Evolutionary conservation across 129 eudicot species (phyloP).

Genomic region (Helichrysum umbraculigerum): DNA sequence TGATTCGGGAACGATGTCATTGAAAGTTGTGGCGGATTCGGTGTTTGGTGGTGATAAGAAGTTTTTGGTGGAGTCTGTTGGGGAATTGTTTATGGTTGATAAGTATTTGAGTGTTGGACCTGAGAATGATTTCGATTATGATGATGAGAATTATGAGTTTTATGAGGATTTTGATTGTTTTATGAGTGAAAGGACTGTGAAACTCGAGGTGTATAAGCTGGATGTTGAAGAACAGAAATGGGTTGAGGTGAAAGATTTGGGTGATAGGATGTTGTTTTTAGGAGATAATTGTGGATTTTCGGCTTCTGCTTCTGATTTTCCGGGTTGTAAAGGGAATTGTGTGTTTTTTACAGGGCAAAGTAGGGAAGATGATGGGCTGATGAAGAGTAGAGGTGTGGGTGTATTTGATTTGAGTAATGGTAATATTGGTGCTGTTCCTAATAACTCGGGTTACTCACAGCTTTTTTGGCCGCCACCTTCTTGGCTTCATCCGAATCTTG

Average conservation of each 20-base stretch:
- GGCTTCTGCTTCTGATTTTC: constrained; percentile 49
- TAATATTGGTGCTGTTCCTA: constrained; percentile 52
- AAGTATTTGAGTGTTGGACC: constrained; percentile 66
- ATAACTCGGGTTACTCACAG: constrained; percentile 51
- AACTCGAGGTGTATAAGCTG: constrained; percentile 73
- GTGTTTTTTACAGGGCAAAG: constrained; percentile 64
- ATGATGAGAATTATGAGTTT: constrained; percentile 58
- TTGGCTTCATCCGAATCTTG: constrained; percentile 57
- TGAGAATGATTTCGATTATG: constrained; percentile 60
- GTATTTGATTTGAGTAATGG: constrained; percentile 86
- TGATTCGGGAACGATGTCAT: constrained; percentile 14
- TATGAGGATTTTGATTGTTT: constrained; percentile 80
- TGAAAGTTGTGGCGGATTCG: constrained; percentile 47
- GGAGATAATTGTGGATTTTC: constrained; percentile 88
- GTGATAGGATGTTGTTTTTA: constrained; percentile 69
- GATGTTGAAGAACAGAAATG: constrained; percentile 49
- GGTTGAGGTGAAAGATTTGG: constrained; percentile 68
- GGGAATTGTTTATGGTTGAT: constrained; percentile 71
- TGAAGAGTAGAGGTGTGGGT: constrained; percentile 58
- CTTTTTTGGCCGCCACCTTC: constrained; percentile 89
- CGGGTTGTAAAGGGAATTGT: constrained; percentile 66
- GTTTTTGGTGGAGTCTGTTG: constrained; percentile 59
- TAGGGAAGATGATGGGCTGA: constrained; percentile 62
- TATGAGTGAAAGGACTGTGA: constrained; percentile 75
- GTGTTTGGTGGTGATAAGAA: constrained; percentile 91